Evolutionary conservation across 108 stramenopile species (phyloP).

Genomic region (Chaetoceros tenuissimus): DNA sequence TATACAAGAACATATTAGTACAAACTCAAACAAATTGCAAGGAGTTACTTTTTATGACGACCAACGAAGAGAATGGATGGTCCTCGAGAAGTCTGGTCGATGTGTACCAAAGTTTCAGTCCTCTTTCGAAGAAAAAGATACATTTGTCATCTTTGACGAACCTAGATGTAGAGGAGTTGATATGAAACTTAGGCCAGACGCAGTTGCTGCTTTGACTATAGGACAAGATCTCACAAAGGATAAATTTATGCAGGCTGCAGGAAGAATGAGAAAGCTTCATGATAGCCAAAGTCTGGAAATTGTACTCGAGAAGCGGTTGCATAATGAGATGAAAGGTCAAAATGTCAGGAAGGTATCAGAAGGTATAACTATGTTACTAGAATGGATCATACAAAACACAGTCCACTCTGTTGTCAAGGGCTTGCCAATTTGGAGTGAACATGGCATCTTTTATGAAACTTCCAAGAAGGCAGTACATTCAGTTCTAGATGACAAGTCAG

Average conservation of each 20-base stretch:
- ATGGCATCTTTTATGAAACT: slow-evolving; percentile 27
- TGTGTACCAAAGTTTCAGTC: slow-evolving; percentile 21
- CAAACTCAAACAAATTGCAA: slow-evolving; percentile 3
- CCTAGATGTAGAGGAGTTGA: slow-evolving; percentile 49
- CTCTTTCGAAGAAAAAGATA: slow-evolving; percentile 25
- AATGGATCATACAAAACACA: slow-evolving; percentile 46
- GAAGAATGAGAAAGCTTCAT: slow-evolving; percentile 37
- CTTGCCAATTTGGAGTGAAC: slow-evolving; percentile 22
- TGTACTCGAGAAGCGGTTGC: slow-evolving; percentile 13
- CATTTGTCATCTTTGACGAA: slow-evolving; percentile 53
- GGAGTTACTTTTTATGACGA: slow-evolving; percentile 24
- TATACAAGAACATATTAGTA: slow-evolving; percentile 4
- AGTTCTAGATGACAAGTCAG: slow-evolving; percentile 11
- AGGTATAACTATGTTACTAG: slow-evolving; percentile 23
- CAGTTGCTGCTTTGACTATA: slow-evolving; percentile 38
- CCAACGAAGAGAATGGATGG: slow-evolving; percentile 31
- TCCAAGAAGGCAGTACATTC: slow-evolving; percentile 8
- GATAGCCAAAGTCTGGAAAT: slow-evolving; percentile 28
- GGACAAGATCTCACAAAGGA: slow-evolving; percentile 45
- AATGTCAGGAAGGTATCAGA: too few relatives aligned
- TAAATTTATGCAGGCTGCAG: slow-evolving; percentile 55
- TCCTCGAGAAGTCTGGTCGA: slow-evolving; percentile 29
- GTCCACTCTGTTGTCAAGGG: slow-evolving; percentile 23
- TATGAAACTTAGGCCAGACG: slow-evolving; percentile 33
- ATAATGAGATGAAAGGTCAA: too few relatives aligned